phyloP scores from a whole-genome alignment of 352 stramenopile genomes.

The Globisporangium emineosum region DNA sequence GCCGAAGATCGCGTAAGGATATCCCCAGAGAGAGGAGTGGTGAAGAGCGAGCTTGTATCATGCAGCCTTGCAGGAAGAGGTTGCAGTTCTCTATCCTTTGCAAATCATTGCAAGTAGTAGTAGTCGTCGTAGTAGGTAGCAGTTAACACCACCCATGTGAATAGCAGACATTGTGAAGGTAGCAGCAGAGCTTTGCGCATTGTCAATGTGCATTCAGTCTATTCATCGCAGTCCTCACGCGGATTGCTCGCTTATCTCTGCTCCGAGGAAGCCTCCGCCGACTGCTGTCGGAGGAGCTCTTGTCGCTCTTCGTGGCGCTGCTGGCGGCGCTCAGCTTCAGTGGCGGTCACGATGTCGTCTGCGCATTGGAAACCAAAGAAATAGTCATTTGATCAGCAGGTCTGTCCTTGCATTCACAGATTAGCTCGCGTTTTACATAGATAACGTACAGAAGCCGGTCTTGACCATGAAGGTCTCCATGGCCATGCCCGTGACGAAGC shows the following conservation, averaged over 20 bases:
- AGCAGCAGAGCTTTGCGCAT: not conserved
- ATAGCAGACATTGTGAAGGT: conserved; percentile 1
- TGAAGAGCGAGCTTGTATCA: not conserved
- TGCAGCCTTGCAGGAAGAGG: not conserved
- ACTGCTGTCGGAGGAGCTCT: conserved; percentile 31
- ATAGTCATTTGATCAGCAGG: not conserved
- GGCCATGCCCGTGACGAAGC: conserved; percentile 76
- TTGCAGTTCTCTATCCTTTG: not conserved
- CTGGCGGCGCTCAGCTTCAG: conserved; percentile 70
- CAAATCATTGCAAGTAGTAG: not conserved
- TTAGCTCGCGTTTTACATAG: not conserved
- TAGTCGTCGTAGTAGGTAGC: conserved; percentile 2
- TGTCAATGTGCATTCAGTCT: conserved; percentile 5
- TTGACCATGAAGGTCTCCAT: conserved; percentile 91
- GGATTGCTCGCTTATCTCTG: not conserved
- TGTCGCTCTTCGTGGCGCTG: conserved; percentile 52
- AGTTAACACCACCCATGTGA: conserved; percentile 6
- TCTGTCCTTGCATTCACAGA: not conserved
- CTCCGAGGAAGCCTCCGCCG: not conserved
- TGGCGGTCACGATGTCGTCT: conserved; percentile 84
- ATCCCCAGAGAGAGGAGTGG: not conserved
- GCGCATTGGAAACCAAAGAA: conserved; percentile 6
- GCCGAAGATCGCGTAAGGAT: conserved; percentile 26
- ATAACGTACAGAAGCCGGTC: conserved; percentile 77
- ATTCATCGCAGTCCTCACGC: conserved; percentile 4